Percentiles rank a stretch among this genome's conserved stretches.
Evolutionary conservation across 2,329 filamentous ascomycete species (phyloP).

Genomic region (Shiraia sp.): DNA sequence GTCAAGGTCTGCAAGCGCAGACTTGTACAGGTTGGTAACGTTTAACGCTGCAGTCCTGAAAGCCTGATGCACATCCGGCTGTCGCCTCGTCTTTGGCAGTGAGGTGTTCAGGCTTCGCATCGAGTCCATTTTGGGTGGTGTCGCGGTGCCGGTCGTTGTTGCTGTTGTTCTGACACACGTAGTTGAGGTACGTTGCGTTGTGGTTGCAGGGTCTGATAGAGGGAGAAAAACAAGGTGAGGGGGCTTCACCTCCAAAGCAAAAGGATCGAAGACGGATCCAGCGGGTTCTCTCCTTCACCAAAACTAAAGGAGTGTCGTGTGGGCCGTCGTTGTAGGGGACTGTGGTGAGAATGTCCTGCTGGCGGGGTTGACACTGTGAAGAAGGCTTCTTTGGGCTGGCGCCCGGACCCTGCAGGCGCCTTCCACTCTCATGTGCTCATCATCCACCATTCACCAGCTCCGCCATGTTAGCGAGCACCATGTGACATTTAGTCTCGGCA

Average conservation of each 20-base stretch:
- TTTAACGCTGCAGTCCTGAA: slow-evolving; percentile 93
- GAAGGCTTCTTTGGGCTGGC: background rate
- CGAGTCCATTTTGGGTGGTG: slow-evolving; percentile 38
- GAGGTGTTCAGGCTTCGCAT: slow-evolving; percentile 49
- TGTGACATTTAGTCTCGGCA: too few relatives aligned
- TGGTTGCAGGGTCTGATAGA: slow-evolving; percentile 2
- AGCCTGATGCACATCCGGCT: slow-evolving; percentile 70
- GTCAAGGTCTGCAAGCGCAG: slow-evolving; percentile 75
- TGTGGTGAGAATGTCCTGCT: background rate
- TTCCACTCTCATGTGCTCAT: too few relatives aligned
- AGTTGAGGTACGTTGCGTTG: too few relatives aligned
- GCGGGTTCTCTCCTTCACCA: too few relatives aligned
- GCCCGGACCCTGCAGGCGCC: too few relatives aligned
- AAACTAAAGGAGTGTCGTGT: too few relatives aligned
- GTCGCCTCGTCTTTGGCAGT: slow-evolving; percentile 40
- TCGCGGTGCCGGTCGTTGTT: background rate
- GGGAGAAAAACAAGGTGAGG: background rate
- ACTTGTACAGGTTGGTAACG: slow-evolving; percentile 96
- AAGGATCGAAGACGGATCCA: too few relatives aligned
- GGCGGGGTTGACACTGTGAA: slow-evolving; percentile 12
- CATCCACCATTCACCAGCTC: too few relatives aligned
- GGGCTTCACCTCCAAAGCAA: too few relatives aligned
- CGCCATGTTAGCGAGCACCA: too few relatives aligned
- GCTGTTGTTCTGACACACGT: too few relatives aligned
- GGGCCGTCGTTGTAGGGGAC: background rate